These are phyloP conservation scores for Nemophila menziesii DNA, from an alignment of 257 asterid species.

Conservation along the genomic window DNA sequence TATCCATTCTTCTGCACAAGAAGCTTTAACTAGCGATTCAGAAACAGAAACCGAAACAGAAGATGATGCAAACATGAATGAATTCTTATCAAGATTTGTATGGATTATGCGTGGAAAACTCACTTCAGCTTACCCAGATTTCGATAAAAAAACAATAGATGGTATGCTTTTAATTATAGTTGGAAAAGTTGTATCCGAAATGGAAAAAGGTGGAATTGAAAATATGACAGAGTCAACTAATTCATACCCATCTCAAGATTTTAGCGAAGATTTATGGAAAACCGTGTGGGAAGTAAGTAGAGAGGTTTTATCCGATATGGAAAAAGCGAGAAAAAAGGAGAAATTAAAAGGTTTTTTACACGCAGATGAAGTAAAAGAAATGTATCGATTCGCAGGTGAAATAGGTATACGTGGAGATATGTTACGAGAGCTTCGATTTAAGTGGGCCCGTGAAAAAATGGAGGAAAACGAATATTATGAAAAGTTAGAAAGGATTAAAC, in stretches of 20 bases:
- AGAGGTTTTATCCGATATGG: conserved; percentile 66
- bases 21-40: conserved; percentile 10
- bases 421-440: conserved; percentile 86
- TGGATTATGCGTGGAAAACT: conserved; percentile 86
- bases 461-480: conserved; percentile 66
- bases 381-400: conserved; percentile 84
- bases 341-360: conserved; percentile 76
- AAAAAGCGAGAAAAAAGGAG: conserved; percentile 73
- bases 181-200: conserved; percentile 45
- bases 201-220: conserved; percentile 58
- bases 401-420: conserved; percentile 85
- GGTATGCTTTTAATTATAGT: conserved; percentile 72
- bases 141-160: conserved; percentile 53
- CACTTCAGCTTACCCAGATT: conserved; percentile 38
- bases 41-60: conserved; percentile 28
- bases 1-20: conserved; percentile 29
- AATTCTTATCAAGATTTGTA: conserved; percentile 72
- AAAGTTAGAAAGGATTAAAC: conserved; percentile 31
- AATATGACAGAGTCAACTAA: conserved; percentile 23
- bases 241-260: conserved; percentile 31
- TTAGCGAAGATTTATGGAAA: conserved; percentile 77
- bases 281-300: conserved; percentile 79
- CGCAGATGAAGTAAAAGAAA: conserved; percentile 81
- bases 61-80: conserved; percentile 43
- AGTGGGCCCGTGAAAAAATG: conserved; percentile 93